Base-by-base conservation (phyloP, 2,329 filamentous ascomycete genomes). In the Venturia pyrina region DNA sequence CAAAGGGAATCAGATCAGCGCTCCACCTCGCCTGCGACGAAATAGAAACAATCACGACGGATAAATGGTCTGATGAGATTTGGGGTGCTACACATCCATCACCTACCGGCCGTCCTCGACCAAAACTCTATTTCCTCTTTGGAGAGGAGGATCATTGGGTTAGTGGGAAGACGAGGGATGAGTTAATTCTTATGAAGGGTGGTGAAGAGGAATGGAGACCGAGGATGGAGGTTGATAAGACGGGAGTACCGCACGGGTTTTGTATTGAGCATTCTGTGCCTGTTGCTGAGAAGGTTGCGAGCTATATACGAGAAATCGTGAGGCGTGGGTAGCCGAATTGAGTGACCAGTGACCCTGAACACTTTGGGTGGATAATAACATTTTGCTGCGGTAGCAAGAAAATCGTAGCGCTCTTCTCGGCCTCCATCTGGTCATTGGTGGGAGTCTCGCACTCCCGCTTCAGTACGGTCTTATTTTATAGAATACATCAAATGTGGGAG, bases 141-240 rank as follows among this genome's bases (percentile, higher is more conserved):
- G 85, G 82, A 0, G 75, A 80, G 44, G 75, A 82, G 61, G 85
- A 88, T 70, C 83, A 86, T 70, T 87, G 85, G 85, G 82, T 87
- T 34, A 83, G 84, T 1, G 78, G 85, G 68, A 75, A 78, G 69
- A 86, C 84, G 40, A 76, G 84, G 44, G 82, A 87, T 69, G 79
- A 80, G 50, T 75, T 87, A 46, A 81, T 87, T 60, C 73, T 72
- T 48, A 70, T 76, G 13, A 73, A 81, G 53, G 80, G 78, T 6
- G 70, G 65, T n/a, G 72, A 71, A 5, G 74, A 73, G 34, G 69
- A 72, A 41, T 79, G 80, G 73, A 78, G 74, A 41, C 81, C 82
- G 3, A 75, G 72, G 21, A 85, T 87, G 81, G 73, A 82, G 65
- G 76, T 87, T 68, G 84, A 85, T 70, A 78, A 82, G 68, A 76